phyloP scores from a whole-genome alignment of 1,139 yeast species.

The Magnusiomyces paraingens region DNA sequence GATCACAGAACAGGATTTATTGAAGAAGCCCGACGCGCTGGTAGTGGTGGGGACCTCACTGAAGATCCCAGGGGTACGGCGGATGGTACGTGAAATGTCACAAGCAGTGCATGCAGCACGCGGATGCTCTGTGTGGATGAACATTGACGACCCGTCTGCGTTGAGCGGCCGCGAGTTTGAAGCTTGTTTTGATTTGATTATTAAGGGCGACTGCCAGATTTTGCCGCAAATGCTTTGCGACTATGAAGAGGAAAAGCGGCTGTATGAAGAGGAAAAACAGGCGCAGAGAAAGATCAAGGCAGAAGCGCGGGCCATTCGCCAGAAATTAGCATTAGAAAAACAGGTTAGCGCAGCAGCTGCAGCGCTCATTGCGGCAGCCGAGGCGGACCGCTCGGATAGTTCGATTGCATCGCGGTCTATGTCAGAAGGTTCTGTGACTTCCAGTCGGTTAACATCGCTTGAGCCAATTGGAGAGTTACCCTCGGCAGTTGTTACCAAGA shows the following conservation, averaged over 20 bases:
- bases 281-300: constrained; percentile 13
- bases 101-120: constrained; percentile 54
- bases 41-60: constrained; percentile 82
- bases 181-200: constrained; percentile 47
- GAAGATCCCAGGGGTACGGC: constrained; percentile 79
- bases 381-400: neutral
- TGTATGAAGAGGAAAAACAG: constrained; percentile 14
- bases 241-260: constrained; percentile 26
- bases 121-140: constrained; percentile 54
- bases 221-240: constrained; percentile 36
- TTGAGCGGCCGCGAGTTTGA: constrained; percentile 42
- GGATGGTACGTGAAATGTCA: constrained; percentile 64
- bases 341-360: constrained; percentile 3
- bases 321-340: constrained; percentile 13
- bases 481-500: too few species aligned
- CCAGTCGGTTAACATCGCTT: too few species aligned
- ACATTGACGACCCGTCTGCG: constrained; percentile 43
- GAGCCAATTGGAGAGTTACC: too few species aligned
- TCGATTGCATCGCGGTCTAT: too few species aligned
- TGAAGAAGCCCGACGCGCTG: constrained; percentile 64
- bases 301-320: constrained; percentile 10
- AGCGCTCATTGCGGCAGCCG: neutral
- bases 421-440: too few species aligned
- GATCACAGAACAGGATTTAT: constrained; percentile 61
- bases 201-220: constrained; percentile 56